These are phyloP conservation scores for Lipomyces orientalis DNA, from an alignment of 805 yeast species.

Conservation along the genomic window DNA sequence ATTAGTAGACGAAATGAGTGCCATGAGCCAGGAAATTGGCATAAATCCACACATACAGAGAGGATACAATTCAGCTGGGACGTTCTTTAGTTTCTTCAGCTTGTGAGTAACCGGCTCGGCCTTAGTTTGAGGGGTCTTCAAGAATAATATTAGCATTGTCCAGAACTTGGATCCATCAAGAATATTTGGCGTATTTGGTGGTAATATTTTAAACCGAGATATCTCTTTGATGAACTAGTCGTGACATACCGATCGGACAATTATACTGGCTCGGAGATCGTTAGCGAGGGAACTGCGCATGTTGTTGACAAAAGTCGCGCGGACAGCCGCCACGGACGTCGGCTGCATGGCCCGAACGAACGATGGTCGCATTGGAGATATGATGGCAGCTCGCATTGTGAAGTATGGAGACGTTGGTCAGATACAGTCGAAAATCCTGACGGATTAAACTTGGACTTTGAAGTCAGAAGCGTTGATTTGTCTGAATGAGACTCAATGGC, in stretches of 20 bases:
- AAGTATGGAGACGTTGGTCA: neutral
- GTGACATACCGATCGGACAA: conserved; percentile 20
- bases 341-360: conserved; percentile 26
- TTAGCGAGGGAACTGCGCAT: conserved; percentile 22
- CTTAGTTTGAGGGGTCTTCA: conserved; percentile 27
- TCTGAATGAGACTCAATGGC: neutral
- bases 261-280: conserved; percentile 16
- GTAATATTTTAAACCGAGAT: neutral
- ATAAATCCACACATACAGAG: conserved; percentile 39
- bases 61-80: conserved; percentile 45
- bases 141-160: neutral
- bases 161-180: neutral
- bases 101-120: conserved; percentile 29
- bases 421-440: neutral
- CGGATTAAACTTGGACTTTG: neutral
- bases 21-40: neutral
- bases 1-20: neutral
- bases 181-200: neutral
- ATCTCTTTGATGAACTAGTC: neutral
- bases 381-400: neutral
- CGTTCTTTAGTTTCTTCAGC: conserved; percentile 31
- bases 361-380: conserved; percentile 23
- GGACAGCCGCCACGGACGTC: conserved; percentile 21
- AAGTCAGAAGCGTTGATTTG: no score
- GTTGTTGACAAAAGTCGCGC: conserved; percentile 19